Evolutionary conservation across 495 filamentous ascomycete genomes (phyloP).

Genomic region (Melanomma pulvis-pyrius): DNA sequence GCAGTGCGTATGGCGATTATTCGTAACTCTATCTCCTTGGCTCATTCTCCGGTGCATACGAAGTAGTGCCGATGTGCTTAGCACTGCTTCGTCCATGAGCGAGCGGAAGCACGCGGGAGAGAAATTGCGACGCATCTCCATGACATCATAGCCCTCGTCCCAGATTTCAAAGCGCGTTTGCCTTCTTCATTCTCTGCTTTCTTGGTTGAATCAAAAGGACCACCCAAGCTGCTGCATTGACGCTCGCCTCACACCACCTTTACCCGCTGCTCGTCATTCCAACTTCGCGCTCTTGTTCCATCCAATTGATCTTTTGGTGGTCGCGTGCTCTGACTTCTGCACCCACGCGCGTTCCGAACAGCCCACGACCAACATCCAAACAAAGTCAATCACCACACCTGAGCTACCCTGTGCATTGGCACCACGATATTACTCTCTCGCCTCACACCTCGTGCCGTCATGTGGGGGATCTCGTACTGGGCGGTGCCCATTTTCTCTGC

Average conservation of each 20-base stretch:
- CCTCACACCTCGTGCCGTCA: constrained; percentile 17
- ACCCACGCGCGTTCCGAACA: background rate
- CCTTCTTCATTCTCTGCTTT: background rate
- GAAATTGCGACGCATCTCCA: background rate
- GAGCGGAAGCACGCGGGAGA: background rate
- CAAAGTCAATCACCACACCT: constrained; percentile 9
- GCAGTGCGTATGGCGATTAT: no score
- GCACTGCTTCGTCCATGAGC: background rate
- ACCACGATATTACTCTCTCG: no score
- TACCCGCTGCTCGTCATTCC: background rate
- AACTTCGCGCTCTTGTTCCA: background rate
- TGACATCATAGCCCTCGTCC: background rate
- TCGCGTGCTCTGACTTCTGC: background rate
- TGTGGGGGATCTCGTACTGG: constrained; percentile 61
- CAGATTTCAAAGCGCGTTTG: background rate
- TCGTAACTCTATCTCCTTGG: no score
- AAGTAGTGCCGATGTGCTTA: no score
- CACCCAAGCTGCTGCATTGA: no score
- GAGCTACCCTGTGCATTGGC: no score
- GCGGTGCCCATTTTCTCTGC: constrained; percentile 80
- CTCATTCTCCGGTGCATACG: no score
- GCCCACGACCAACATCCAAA: background rate
- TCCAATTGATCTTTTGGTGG: background rate
- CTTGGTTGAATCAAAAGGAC: background rate
- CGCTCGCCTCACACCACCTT: background rate